Evolutionary conservation across 345 rosid genomes (phyloP).

Genomic region (Balakata baccata): DNA sequence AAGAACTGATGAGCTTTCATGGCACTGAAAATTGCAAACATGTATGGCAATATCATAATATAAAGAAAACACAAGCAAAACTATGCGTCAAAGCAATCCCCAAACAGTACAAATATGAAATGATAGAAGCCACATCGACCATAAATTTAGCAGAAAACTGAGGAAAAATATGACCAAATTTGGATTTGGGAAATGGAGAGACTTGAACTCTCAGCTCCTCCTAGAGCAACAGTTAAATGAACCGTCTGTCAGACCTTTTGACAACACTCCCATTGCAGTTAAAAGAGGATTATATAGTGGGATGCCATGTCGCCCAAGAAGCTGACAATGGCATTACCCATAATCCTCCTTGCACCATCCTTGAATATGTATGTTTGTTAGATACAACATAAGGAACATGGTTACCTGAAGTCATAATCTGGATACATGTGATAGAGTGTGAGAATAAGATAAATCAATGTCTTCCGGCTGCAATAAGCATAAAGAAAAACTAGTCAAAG

Average conservation of each 20-base stretch:
- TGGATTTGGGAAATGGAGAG: slow-evolving; percentile 87
- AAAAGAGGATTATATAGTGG: slow-evolving; percentile 66
- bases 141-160: not conserved
- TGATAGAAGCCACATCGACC: not conserved
- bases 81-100: slow-evolving; percentile 1
- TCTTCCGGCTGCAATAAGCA: slow-evolving; percentile 77
- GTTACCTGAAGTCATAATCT: slow-evolving; percentile 96
- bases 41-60: slow-evolving; percentile 35
- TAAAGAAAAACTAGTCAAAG: slow-evolving; percentile 31
- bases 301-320: slow-evolving; percentile 91
- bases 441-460: slow-evolving; percentile 92
- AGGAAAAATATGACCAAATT: slow-evolving; percentile 8
- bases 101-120: slow-evolving; percentile 1
- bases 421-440: slow-evolving; percentile 87
- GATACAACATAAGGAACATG: slow-evolving; percentile 24
- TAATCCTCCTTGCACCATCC: slow-evolving; percentile 58
- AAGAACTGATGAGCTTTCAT: slow-evolving; percentile 93
- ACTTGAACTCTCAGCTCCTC: slow-evolving; percentile 97
- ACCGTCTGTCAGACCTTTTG: slow-evolving; percentile 97
- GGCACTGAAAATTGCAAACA: slow-evolving; percentile 58
- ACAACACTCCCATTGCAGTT: slow-evolving; percentile 89
- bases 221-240: slow-evolving; percentile 74
- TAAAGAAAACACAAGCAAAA: slow-evolving; percentile 20
- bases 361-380: not conserved
- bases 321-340: slow-evolving; percentile 99